Conservation (phyloP, 2,329 filamentous ascomycete species). For the Colletotrichum chlorophyti region DNA sequence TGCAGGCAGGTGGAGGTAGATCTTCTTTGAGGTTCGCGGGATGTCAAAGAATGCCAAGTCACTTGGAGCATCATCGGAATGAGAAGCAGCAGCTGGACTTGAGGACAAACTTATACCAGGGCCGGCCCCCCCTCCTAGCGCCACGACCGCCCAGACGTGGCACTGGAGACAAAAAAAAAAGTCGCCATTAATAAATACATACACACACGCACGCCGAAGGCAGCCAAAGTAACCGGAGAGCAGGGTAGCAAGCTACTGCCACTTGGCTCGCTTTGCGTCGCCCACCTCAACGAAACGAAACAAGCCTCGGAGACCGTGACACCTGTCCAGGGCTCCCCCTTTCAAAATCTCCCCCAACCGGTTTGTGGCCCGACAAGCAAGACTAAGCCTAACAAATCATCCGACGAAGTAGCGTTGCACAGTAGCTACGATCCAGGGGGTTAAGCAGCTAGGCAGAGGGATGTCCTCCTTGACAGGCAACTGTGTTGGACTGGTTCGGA, state of each 20-base stretch:
- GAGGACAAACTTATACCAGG: slow-evolving; percentile 24
- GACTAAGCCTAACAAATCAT: slow-evolving; percentile 20
- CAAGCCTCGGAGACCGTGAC: slow-evolving; percentile 28
- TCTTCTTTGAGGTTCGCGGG: slow-evolving; percentile 9
- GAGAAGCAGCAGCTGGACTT: not conserved
- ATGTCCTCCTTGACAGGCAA: not conserved
- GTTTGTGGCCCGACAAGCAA: slow-evolving; percentile 18
- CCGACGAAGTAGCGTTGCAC: slow-evolving; percentile 12
- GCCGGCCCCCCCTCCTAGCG: slow-evolving; percentile 1
- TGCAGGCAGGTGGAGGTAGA: not conserved
- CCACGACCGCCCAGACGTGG: slow-evolving; percentile 23
- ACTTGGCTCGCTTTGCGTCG: slow-evolving; percentile 26
- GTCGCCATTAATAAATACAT: slow-evolving; percentile 23
- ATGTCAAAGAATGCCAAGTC: slow-evolving; percentile 25
- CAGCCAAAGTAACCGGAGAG: not conserved
- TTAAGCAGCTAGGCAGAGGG: not conserved
- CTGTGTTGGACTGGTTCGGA: not conserved
- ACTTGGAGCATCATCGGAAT: not conserved
- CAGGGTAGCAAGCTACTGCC: slow-evolving; percentile 17
- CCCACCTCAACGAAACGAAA: slow-evolving; percentile 29
- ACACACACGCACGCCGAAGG: slow-evolving; percentile 12
- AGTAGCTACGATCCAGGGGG: not conserved
- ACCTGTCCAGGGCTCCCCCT: slow-evolving; percentile 23
- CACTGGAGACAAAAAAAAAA: slow-evolving; percentile 10
- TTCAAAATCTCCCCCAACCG: slow-evolving; percentile 13